Evolutionary conservation across 345 rosid species (phyloP).

Genomic region (Corchorus capsularis): DNA sequence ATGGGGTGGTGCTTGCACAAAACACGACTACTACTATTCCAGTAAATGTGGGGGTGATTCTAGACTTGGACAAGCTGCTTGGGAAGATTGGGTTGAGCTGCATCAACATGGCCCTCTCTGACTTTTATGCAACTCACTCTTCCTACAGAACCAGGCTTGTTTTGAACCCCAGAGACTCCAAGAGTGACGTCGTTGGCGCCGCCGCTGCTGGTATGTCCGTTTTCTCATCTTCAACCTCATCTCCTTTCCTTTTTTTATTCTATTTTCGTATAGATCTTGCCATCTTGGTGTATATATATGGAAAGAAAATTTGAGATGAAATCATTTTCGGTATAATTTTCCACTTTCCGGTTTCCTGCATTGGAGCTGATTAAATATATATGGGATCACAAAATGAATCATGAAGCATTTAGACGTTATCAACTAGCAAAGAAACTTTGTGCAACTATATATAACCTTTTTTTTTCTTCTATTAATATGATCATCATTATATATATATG

Average conservation of each 20-base stretch:
- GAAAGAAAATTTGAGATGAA: neutral
- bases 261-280: neutral
- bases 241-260: neutral
- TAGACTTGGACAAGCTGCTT: slow-evolving; percentile 20
- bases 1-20: neutral
- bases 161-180: slow-evolving; percentile 28
- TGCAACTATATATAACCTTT: no score
- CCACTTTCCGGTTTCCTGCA: no score
- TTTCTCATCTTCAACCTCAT: neutral
- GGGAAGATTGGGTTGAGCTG: slow-evolving; percentile 29
- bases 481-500: no score
- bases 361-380: no score
- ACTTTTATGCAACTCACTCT: slow-evolving; percentile 26
- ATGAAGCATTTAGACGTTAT: no score
- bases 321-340: no score
- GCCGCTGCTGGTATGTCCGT: slow-evolving; percentile 33
- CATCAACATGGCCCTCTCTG: slow-evolving; percentile 33
- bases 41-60: slow-evolving; percentile 38
- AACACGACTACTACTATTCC: neutral
- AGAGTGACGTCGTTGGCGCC: slow-evolving; percentile 30
- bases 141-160: slow-evolving; percentile 32
- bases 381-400: no score
- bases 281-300: neutral
- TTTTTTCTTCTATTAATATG: no score
- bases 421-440: no score